phyloP scores from a whole-genome alignment of 192 early-diverging fungal genomes.

The Coemansia sp. region DNA sequence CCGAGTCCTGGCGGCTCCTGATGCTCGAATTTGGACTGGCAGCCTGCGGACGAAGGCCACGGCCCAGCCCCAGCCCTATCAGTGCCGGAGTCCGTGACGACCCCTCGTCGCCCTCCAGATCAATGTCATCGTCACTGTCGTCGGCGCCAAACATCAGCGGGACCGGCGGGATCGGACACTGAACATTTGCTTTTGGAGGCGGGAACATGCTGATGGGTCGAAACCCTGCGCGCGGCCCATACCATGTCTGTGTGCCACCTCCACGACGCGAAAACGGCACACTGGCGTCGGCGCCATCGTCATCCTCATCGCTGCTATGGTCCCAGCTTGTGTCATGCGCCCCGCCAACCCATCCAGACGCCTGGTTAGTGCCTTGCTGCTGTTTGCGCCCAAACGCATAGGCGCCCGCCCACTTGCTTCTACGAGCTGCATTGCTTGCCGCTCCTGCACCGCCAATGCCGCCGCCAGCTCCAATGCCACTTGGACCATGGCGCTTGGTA shows the following conservation, averaged over 20 bases:
- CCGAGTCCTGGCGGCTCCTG: slow-evolving; percentile 12
- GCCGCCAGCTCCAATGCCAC: background rate
- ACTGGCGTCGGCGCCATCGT: slow-evolving; percentile 17
- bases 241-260: slow-evolving; percentile 45
- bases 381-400: slow-evolving; percentile 15
- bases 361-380: slow-evolving; percentile 12
- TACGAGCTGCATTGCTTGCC: slow-evolving; percentile 11
- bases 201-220: slow-evolving; percentile 52
- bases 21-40: slow-evolving; percentile 11
- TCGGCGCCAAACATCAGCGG: slow-evolving; percentile 51
- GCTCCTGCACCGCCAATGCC: background rate
- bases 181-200: slow-evolving; percentile 18
- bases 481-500: slow-evolving; percentile 20
- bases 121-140: slow-evolving; percentile 67
- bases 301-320: slow-evolving; percentile 40
- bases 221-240: slow-evolving; percentile 33
- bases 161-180: slow-evolving; percentile 36
- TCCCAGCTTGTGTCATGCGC: slow-evolving; percentile 39
- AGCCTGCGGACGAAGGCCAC: slow-evolving; percentile 14
- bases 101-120: slow-evolving; percentile 65
- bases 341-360: slow-evolving; percentile 31
- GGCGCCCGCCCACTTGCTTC: slow-evolving; percentile 41
- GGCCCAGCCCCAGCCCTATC: slow-evolving; percentile 20
- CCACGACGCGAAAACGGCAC: slow-evolving; percentile 23
- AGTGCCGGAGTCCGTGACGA: slow-evolving; percentile 46